A percentile compares a stretch with the other conserved stretches of the same genome.
Conservation (phyloP, 805 yeast species). For the Ascoidea rubescens region DNA sequence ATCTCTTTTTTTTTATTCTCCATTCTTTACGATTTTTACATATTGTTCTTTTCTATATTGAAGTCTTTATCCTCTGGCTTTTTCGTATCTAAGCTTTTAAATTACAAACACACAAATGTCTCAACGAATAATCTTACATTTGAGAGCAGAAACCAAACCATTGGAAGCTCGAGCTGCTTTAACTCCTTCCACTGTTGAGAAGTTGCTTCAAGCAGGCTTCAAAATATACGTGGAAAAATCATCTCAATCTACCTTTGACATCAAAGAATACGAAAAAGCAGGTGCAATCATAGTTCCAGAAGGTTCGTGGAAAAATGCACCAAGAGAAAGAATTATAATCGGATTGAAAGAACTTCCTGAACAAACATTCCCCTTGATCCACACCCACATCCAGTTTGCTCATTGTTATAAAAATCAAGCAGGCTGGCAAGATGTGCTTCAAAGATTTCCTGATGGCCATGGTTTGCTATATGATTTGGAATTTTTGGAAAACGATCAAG, state of each 20-base stretch:
- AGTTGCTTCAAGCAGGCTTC: constrained; percentile 77
- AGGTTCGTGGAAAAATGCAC: constrained; percentile 90
- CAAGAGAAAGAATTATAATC: constrained; percentile 74
- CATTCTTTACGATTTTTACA: too few species aligned
- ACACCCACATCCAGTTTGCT: constrained; percentile 96
- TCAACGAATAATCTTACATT: constrained; percentile 47
- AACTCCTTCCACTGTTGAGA: constrained; percentile 82
- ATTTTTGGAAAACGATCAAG: constrained; percentile 84
- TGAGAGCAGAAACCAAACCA: constrained; percentile 96
- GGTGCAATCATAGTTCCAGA: constrained; percentile 87
- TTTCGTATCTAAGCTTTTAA: too few species aligned
- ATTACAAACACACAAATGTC: background rate
- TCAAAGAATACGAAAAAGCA: constrained; percentile 58
- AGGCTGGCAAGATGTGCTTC: constrained; percentile 89
- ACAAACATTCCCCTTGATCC: constrained; percentile 78
- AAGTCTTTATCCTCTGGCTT: too few species aligned
- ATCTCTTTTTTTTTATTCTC: too few species aligned
- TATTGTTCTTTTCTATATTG: too few species aligned
- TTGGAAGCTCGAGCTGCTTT: constrained; percentile 94
- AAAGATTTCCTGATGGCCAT: constrained; percentile 82
- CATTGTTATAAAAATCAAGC: constrained; percentile 97
- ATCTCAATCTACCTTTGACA: constrained; percentile 65
- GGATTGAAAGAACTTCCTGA: constrained; percentile 93
- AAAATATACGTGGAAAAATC: constrained; percentile 81
- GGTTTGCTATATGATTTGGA: constrained; percentile 90